Percentiles rank a stretch among this genome's conserved stretches.
These are phyloP conservation scores for Heterobasidion parviporum DNA, from an alignment of 1,284 basidiomycete genomes.

Conservation along the genomic window DNA sequence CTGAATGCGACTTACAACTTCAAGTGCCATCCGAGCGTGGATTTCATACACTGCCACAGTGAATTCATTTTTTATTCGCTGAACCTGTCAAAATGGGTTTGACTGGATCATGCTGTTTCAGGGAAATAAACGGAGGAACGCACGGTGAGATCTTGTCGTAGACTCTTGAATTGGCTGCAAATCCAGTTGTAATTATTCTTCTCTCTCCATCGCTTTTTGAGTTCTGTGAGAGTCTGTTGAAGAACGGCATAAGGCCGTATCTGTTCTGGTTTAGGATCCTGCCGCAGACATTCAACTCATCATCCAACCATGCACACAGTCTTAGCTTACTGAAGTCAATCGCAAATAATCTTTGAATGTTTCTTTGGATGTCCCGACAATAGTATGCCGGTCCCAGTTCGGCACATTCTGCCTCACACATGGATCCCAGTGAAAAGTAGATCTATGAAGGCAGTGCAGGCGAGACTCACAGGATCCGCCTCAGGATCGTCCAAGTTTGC, in stretches of 20 bases:
- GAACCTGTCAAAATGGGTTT: slow-evolving; percentile 59
- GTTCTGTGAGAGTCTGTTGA: slow-evolving; percentile 77
- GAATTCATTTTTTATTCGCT: slow-evolving; percentile 98
- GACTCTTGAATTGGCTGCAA: slow-evolving; percentile 96
- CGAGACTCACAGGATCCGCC: slow-evolving; percentile 53
- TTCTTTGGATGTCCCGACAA: slow-evolving; percentile 84
- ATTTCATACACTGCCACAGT: slow-evolving; percentile 98
- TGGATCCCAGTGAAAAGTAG: background rate
- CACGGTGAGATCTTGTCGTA: slow-evolving; percentile 96
- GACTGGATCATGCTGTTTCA: slow-evolving; percentile 11
- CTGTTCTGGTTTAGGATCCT: slow-evolving; percentile 93
- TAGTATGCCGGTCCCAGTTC: slow-evolving; percentile 94
- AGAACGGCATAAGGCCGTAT: slow-evolving; percentile 87
- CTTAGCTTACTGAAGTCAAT: slow-evolving; percentile 72
- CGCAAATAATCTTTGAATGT: slow-evolving; percentile 96
- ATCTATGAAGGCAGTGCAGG: background rate
- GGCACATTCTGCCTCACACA: slow-evolving; percentile 75
- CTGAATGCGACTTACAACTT: slow-evolving; percentile 58
- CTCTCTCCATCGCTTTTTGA: slow-evolving; percentile 86
- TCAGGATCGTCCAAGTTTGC: slow-evolving; percentile 55
- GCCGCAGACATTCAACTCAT: slow-evolving; percentile 1
- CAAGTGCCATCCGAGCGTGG: slow-evolving; percentile 93
- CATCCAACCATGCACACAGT: slow-evolving; percentile 3
- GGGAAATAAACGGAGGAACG: slow-evolving; percentile 24
- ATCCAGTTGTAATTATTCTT: slow-evolving; percentile 88